Conservation (phyloP, 192 early-diverging fungal species). For the Backusella liffmaniae region DNA sequence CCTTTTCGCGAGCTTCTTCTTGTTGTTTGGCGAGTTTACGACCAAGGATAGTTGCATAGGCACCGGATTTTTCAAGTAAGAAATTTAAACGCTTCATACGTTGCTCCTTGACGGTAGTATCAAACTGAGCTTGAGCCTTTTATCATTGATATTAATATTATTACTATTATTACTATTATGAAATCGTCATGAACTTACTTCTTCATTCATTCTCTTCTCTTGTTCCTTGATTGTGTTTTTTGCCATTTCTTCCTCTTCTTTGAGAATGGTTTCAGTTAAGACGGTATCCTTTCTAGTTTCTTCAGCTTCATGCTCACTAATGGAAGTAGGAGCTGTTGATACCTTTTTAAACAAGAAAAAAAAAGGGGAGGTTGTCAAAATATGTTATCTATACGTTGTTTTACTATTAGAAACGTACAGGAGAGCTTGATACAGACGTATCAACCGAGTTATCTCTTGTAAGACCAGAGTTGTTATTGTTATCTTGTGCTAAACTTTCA, state of each 20-base stretch:
- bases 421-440: background rate
- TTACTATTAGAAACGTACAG: background rate
- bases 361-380: background rate
- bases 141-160: background rate
- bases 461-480: background rate
- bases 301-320: constrained; percentile 19
- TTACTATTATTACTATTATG: background rate
- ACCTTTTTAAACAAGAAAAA: constrained; percentile 5
- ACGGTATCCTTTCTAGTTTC: constrained; percentile 17
- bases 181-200: constrained; percentile 25
- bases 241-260: constrained; percentile 42
- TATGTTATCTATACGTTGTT: background rate
- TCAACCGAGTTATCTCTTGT: background rate
- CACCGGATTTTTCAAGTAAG: constrained; percentile 78
- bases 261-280: constrained; percentile 35
- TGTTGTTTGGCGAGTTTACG: constrained; percentile 76
- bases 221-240: constrained; percentile 42
- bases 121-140: constrained; percentile 66
- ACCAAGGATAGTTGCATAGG: constrained; percentile 77
- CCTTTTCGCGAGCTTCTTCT: constrained; percentile 58
- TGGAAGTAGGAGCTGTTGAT: background rate
- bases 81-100: constrained; percentile 74
- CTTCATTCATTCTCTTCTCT: constrained; percentile 44
- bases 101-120: constrained; percentile 55
- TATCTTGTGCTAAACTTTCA: background rate